Base-by-base conservation (phyloP, 2,329 filamentous ascomycete genomes). In the Lanzia echinophila region DNA sequence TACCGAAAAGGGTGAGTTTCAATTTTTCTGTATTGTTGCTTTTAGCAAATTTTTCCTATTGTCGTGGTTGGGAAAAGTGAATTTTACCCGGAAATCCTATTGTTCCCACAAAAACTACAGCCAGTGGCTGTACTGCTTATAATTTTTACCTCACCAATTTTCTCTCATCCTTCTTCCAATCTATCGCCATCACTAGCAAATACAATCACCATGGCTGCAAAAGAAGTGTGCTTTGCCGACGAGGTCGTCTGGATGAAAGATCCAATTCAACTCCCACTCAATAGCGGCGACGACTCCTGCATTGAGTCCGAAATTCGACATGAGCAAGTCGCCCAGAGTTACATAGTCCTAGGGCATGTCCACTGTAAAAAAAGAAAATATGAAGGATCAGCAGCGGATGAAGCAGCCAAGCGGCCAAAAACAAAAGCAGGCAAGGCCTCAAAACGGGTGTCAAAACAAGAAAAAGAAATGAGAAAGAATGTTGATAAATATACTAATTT, bases 1-100 rank as follows among this genome's bases (percentile, higher is more conserved):
- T 99, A 8, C 94, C 94, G 1, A 94, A 92, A 72, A 79, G 90
- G 53, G 79, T 81, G 71, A 68, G 76, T 70, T 32, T 50, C 32
- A 32, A 19, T 20, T 13, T n/a, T n/a, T 41, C n/a, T 19, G 6
- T 45, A 43, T 13, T 36, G 50, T 32, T 44, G 41, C 17, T 32
- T 36, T 31, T 34, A 33, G 33, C 3, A 11, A 20, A 20, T 36
- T 36, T 42, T 22, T 11, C n/a, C 20, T 19, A 24, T 56, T 13
- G 15, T 28, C 19, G 38, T 34, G 22, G 19, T 47, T 17, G 17
- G 13, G 22, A 20, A 43, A 32, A 36, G 15, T 7, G 11, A 17
- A 13, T 19, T 51, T 22, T 20, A 6, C 5, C 36, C 11, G 15
- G 4, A n/a, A 36, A n/a, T 13, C 15, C 15, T n/a, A 36, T 36